These are phyloP conservation scores for Nothopassalora personata DNA, from an alignment of 2,329 filamentous ascomycete species.

Conservation along the genomic window DNA sequence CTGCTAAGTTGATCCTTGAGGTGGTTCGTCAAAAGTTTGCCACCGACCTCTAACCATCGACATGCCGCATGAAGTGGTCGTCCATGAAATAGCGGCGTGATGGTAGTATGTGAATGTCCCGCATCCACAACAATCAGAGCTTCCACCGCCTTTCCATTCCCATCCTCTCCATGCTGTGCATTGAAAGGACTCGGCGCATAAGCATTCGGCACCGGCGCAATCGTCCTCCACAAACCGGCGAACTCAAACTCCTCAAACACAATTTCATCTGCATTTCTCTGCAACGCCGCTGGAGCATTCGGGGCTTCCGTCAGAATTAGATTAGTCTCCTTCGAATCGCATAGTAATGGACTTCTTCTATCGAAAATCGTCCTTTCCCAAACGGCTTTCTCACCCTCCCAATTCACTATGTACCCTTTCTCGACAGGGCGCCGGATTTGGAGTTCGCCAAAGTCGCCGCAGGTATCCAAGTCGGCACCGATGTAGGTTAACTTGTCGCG, in stretches of 20 bases:
- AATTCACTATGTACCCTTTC: conserved; percentile 91
- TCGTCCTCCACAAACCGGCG: conserved; percentile 66
- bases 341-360: conserved; percentile 41
- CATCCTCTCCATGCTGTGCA: neutral
- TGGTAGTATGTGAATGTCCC: conserved; percentile 86
- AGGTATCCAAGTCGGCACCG: conserved; percentile 69
- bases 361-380: conserved; percentile 89
- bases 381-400: conserved; percentile 91
- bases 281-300: conserved; percentile 72
- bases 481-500: conserved; percentile 75
- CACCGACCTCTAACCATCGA: conserved; percentile 81
- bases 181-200: conserved; percentile 27
- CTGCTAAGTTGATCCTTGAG: conserved; percentile 85
- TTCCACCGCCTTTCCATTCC: conserved; percentile 1
- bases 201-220: conserved; percentile 25
- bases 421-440: conserved; percentile 84
- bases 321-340: conserved; percentile 75
- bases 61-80: conserved; percentile 74
- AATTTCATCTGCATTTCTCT: conserved; percentile 90
- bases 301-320: conserved; percentile 80
- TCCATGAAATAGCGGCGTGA: conserved; percentile 79
- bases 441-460: conserved; percentile 84
- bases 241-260: conserved; percentile 98
- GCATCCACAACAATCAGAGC: conserved; percentile 84
- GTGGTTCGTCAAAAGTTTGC: conserved; percentile 89